Percentiles rank a stretch among this genome's conserved stretches.
These are phyloP conservation scores for Pseudogymnoascus pannorum DNA, from an alignment of 2,329 filamentous ascomycete species.

Conservation along the genomic window DNA sequence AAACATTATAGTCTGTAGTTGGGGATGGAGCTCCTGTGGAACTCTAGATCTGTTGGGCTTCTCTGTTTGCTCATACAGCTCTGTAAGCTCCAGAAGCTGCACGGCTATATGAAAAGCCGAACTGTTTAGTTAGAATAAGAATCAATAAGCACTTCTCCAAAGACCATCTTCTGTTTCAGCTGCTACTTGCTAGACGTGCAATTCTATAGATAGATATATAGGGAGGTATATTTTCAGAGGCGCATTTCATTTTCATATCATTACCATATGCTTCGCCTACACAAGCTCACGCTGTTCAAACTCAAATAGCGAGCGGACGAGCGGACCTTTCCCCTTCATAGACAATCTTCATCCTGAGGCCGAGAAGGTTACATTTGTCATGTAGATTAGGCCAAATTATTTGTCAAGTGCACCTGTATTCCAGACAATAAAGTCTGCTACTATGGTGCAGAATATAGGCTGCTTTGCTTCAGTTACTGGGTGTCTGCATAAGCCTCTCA, in stretches of 20 bases:
- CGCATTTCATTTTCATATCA: neutral
- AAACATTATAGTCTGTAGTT: neutral
- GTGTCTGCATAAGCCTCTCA: neutral
- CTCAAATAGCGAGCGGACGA: too few species aligned
- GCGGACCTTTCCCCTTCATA: too few species aligned
- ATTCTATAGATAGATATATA: neutral
- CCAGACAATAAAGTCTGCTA: neutral
- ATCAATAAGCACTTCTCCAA: too few species aligned
- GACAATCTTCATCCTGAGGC: neutral
- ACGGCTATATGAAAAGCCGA: too few species aligned
- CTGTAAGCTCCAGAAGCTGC: too few species aligned
- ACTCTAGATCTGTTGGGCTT: too few species aligned
- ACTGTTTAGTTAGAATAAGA: too few species aligned
- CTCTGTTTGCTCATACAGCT: too few species aligned
- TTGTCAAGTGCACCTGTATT: neutral
- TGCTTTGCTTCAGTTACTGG: neutral
- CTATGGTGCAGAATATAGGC: neutral
- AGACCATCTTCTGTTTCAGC: too few species aligned
- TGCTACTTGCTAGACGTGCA: neutral
- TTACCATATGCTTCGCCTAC: neutral
- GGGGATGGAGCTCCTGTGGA: too few species aligned
- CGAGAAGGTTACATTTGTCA: neutral
- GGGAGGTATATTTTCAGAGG: neutral
- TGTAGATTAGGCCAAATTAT: neutral
- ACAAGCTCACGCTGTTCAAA: neutral